phyloP scores from a whole-genome alignment of 495 filamentous ascomycete genomes.

The Talaromyces wortmannii region DNA sequence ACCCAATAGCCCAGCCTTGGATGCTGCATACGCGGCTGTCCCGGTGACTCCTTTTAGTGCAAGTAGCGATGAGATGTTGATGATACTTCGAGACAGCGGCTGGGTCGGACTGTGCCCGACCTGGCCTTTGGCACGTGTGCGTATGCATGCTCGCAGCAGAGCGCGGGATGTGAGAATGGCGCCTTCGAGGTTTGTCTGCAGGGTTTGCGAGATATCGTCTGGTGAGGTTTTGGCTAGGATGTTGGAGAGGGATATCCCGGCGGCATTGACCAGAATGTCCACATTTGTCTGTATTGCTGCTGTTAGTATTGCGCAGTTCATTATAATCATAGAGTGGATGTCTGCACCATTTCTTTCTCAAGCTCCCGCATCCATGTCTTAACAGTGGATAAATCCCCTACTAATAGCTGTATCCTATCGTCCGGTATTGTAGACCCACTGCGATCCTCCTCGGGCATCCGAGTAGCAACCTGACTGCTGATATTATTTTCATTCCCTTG shows the following conservation, averaged over 20 bases:
- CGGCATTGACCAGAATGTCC: constrained; percentile 70
- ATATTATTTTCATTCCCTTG: neutral
- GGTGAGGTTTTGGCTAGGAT: constrained; percentile 44
- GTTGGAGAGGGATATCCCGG: constrained; percentile 56
- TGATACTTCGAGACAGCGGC: constrained; percentile 50
- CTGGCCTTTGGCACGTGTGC: constrained; percentile 23
- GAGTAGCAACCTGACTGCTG: constrained; percentile 7
- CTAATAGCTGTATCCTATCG: constrained; percentile 13
- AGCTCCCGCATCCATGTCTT: constrained; percentile 39
- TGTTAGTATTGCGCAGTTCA: too few species aligned
- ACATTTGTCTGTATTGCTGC: constrained; percentile 23
- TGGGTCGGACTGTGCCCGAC: neutral
- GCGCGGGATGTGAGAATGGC: constrained; percentile 58
- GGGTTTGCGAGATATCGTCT: constrained; percentile 34
- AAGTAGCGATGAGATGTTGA: constrained; percentile 73
- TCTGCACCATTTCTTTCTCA: constrained; percentile 33
- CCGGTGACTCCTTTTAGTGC: constrained; percentile 57
- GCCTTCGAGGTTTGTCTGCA: constrained; percentile 66
- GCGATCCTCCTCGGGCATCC: constrained; percentile 12
- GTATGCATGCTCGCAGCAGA: constrained; percentile 40
- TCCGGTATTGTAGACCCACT: constrained; percentile 8
- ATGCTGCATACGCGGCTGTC: constrained; percentile 66
- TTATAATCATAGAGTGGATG: too few species aligned
- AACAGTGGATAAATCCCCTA: constrained; percentile 40
- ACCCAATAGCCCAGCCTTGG: constrained; percentile 74